Evolutionary conservation across 1,284 basidiomycete species (phyloP), one percentile per base, ranked within the genome.

Genomic region (Cutaneotrichosporon dermatis): DNA sequence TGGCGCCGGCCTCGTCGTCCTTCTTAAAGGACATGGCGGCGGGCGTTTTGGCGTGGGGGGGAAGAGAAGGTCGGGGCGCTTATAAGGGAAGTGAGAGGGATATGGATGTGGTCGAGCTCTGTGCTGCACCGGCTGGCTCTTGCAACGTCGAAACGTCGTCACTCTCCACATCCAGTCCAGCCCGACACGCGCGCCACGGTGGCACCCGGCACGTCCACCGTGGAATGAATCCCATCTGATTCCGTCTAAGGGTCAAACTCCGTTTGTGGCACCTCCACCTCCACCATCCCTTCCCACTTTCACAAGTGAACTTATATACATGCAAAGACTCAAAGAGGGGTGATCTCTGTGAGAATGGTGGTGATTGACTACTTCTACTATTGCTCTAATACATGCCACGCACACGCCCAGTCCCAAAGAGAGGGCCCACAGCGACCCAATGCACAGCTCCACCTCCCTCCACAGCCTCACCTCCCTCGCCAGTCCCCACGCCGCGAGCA

Each of bases 1-100:
- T 74, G 50, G 72, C 74, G 64, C 89, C 90, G 66, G 83, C 86
- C 80, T 93, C 91, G 74, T 94, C 91, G 80, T 94, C 92, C 82
- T 92, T 92, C 82, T 94, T 94, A 67, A 88, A 88, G 71, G 83
- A 83, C 80, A 81, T 81, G 61, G 51, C 64, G n/a, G 45, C 41
- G 54, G 48, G 51, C 39, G 44, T 48, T 51, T 25, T 43, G n/a
- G 58, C 15, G 39, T 37, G 15, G 48, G 12, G 25, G n/a, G n/a
- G 4, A 4, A 16, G 37, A 51, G 50, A 39, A 39, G 37, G 49
- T 40, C 49, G 49, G 16, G 15, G 37, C 37, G 50, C 37, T 15
- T n/a, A 43, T 15, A 46, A 40, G 13, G 46, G 46, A 48, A 25
- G 44, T 7, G 25, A 46, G 6, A 33, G 16, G 44, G 25, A 15